Conservation (phyloP, 2,329 filamentous ascomycete genomes). For the Lasiodiplodia citricola region DNA sequence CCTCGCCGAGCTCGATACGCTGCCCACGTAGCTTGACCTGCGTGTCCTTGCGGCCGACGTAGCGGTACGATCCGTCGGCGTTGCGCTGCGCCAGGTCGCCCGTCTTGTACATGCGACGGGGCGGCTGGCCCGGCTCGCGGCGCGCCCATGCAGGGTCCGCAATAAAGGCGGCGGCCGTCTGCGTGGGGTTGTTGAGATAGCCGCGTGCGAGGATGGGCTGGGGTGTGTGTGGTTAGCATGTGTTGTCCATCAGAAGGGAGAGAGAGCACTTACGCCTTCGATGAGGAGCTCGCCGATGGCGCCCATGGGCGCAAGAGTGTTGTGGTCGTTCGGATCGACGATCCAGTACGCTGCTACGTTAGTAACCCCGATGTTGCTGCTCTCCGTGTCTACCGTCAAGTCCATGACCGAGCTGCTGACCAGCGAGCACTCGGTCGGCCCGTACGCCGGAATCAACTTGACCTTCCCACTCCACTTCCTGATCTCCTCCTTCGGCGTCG, state of each 20-base stretch:
- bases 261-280: conserved; percentile 34
- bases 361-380: conserved; percentile 25
- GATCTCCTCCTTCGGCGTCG: conserved; percentile 16
- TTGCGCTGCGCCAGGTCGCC: conserved; percentile 35
- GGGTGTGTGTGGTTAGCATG: background rate
- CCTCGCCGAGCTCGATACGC: conserved; percentile 14
- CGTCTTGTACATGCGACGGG: conserved; percentile 29
- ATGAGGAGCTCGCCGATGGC: conserved; percentile 42
- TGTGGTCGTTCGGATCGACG: conserved; percentile 34
- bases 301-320: conserved; percentile 41
- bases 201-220: conserved; percentile 45
- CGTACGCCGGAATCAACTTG: conserved; percentile 31
- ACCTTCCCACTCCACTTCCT: conserved; percentile 35
- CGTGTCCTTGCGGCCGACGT: conserved; percentile 40
- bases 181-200: conserved; percentile 40
- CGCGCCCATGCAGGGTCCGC: conserved; percentile 27
- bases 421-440: conserved; percentile 38
- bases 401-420: conserved; percentile 30
- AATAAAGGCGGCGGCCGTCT: conserved; percentile 40
- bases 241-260: too few relatives aligned
- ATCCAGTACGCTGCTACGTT: conserved; percentile 31
- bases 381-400: conserved; percentile 27
- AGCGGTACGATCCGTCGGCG: conserved; percentile 42
- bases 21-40: conserved; percentile 5
- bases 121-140: conserved; percentile 26